Evolutionary conservation across 192 early-diverging fungal species (phyloP), one percentile per base, ranked within the genome.

Genomic region (Physocladia obscura): DNA sequence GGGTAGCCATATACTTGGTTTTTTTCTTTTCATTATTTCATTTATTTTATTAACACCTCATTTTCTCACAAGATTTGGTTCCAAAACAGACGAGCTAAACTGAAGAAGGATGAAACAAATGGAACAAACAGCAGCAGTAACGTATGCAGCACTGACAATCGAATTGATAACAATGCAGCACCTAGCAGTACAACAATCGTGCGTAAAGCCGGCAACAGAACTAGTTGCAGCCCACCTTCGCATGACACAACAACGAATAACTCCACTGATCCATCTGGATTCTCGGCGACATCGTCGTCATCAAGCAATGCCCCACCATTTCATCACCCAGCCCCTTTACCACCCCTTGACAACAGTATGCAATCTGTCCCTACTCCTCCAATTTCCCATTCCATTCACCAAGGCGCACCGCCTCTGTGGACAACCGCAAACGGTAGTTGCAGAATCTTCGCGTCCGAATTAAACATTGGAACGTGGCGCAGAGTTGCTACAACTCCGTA

Each of bases 1-100:
- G 3, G 19, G 34, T 31, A 4, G 13, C 8, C 0, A 0, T 2
- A 32, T 67, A 17, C 17, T 15, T 26, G 15, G 17, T 54, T 0
- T 56, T 57, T 17, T 56, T 26, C 19, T 17, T 26, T 19, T 27
- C 22, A 49, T 11, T 1, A 11, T 21, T 32, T 27, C 8, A 11
- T 8, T 8, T 63, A 48, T 6, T 29, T 15, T 21, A n/a, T 11
- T 22, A 79, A 15, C 26, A 22, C 8, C 6, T 81, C 83, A 57
- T 79, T 86, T 11, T 85, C 74, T 29, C 84, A 88, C 68, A 87
- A 91, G 73, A 89, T 91, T 31, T 91, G 90, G 90, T 91, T 91
- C 73, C 90, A 91, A 71, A 91, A 91, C 79, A 76, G 89, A 54
- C 74, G 90, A 11, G 90, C 40, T 44, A 44, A 44, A 44, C 40